A percentile compares a stretch with the other conserved stretches of the same genome.
Evolutionary conservation across 1,139 yeast species (phyloP).

Genomic region (Meyerozyma carpophila): DNA sequence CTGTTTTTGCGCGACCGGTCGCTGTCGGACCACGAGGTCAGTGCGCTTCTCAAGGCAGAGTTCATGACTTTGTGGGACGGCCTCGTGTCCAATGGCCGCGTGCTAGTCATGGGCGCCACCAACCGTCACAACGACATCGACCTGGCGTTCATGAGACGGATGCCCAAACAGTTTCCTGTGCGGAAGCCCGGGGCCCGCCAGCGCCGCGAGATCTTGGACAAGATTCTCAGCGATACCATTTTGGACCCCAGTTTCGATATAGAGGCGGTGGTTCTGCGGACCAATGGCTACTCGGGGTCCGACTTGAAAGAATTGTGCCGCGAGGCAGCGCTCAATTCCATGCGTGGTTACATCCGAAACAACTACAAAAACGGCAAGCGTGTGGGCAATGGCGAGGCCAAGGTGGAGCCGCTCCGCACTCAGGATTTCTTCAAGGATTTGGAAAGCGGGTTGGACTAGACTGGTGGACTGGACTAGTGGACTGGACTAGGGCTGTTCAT

Average conservation of each 20-base stretch:
- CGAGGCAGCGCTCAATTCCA: constrained; percentile 88
- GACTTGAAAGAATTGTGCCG: constrained; percentile 88
- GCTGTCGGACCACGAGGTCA: constrained; percentile 88
- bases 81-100: constrained; percentile 66
- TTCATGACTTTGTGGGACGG: constrained; percentile 99
- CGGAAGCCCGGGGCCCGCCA: constrained; percentile 67
- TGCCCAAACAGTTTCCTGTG: constrained; percentile 87
- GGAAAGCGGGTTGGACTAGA: constrained; percentile 13
- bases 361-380: constrained; percentile 43
- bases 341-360: constrained; percentile 70
- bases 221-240: constrained; percentile 61
- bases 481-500: not conserved
- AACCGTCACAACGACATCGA: constrained; percentile 91
- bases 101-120: constrained; percentile 91
- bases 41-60: constrained; percentile 91
- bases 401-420: constrained; percentile 41
- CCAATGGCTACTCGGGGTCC: constrained; percentile 83
- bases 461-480: not conserved
- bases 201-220: constrained; percentile 61
- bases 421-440: constrained; percentile 39
- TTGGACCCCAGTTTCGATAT: constrained; percentile 58
- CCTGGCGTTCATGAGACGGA: constrained; percentile 82
- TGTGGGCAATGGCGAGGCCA: constrained; percentile 20
- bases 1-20: constrained; percentile 86
- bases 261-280: constrained; percentile 52